phyloP scores from a whole-genome alignment of 352 stramenopile species.

The Chrysophaeum taylorii region DNA sequence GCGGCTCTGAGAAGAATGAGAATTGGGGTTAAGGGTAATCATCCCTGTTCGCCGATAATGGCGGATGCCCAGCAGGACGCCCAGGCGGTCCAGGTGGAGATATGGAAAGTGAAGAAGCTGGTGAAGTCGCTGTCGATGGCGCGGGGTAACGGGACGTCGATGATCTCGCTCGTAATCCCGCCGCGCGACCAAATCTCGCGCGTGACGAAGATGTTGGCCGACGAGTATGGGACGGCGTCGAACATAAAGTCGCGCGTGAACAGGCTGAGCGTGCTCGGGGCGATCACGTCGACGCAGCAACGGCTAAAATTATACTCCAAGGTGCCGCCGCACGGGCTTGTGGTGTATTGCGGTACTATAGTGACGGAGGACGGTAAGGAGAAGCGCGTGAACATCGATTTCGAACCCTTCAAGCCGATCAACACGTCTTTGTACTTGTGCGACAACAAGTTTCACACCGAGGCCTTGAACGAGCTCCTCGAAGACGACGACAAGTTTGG shows the following conservation, averaged over 20 bases:
- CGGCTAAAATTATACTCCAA: conserved; percentile 97
- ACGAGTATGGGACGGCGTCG: conserved; percentile 97
- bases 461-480: conserved; percentile 92
- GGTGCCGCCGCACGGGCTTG: conserved; percentile 88
- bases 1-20: too few relatives aligned
- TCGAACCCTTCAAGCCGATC: conserved; percentile 98
- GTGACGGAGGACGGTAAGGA: conserved; percentile 98
- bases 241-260: conserved; percentile 99
- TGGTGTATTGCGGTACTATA: conserved; percentile 98
- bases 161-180: conserved; percentile 99
- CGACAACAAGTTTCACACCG: conserved; percentile 99
- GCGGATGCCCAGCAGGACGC: too few relatives aligned
- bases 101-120: conserved; percentile 99
- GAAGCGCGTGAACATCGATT: conserved; percentile 98
- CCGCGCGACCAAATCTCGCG: conserved; percentile 94
- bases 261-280: conserved; percentile 88
- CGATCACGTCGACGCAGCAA: conserved; percentile 98
- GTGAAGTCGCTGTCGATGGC: conserved; percentile 93
- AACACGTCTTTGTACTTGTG: conserved; percentile 99
- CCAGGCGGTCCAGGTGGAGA: conserved; percentile 86
- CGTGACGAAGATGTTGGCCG: conserved; percentile 93
- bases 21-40: too few relatives aligned
- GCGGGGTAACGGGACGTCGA: conserved; percentile 90
- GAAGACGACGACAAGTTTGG: conserved; percentile 98
- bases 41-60: too few relatives aligned